phyloP scores from a whole-genome alignment of 179 eudicot species.

The Silene vulgaris region DNA sequence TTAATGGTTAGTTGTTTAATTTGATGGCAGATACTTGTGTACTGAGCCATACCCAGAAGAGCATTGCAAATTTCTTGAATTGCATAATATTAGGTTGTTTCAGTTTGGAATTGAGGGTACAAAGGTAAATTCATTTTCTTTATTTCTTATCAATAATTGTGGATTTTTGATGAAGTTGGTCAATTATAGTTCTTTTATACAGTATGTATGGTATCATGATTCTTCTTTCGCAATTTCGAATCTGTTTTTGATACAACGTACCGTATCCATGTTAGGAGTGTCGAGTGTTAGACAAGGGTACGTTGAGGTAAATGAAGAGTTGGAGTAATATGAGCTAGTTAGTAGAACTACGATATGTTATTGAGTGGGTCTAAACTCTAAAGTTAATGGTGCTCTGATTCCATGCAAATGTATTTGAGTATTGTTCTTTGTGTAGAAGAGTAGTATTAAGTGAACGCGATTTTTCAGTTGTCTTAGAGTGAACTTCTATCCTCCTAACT shows the following conservation, averaged over 20 bases:
- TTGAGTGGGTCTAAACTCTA: too few species aligned
- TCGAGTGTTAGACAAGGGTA: not conserved
- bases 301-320: not conserved
- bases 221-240: not conserved
- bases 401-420: not conserved
- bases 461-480: constrained; percentile 10
- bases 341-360: too few species aligned
- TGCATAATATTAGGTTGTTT: constrained; percentile 46
- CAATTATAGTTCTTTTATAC: not conserved
- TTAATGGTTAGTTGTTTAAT: constrained; percentile 10
- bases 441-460: constrained; percentile 1
- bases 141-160: not conserved
- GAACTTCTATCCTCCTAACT: constrained; percentile 12
- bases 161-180: not conserved
- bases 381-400: not conserved
- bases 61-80: constrained; percentile 49
- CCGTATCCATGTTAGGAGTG: too few species aligned
- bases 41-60: constrained; percentile 68
- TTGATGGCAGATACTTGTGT: constrained; percentile 56
- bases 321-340: too few species aligned
- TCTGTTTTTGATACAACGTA: too few species aligned
- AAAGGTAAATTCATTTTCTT: constrained; percentile 40
- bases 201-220: not conserved
- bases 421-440: not conserved
- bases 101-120: constrained; percentile 85